Evolutionary conservation across 345 rosid genomes (phyloP).

Genomic region (Rhodamnia argentea): DNA sequence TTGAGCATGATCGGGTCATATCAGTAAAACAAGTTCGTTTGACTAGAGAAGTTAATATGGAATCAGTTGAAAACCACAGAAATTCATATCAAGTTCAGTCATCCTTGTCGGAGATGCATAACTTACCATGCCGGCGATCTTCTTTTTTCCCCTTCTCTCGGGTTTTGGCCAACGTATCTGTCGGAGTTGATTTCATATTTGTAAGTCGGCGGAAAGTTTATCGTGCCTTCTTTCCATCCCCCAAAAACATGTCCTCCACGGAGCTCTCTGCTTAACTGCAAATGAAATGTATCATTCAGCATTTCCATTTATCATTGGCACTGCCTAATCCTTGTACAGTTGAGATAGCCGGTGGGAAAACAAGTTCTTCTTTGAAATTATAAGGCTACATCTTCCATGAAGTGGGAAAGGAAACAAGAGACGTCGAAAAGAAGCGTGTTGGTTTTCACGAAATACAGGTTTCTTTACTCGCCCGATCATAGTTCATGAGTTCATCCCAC

Average conservation of each 20-base stretch:
- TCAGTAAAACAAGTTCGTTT: not conserved
- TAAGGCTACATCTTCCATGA: not conserved
- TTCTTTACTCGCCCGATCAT: constrained; percentile 55
- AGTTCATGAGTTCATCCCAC: constrained; percentile 73
- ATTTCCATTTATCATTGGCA: not conserved
- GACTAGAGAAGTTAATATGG: not conserved
- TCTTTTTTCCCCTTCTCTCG: constrained; percentile 78
- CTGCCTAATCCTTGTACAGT: not conserved
- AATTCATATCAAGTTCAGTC: not conserved
- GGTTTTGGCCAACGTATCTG: constrained; percentile 72
- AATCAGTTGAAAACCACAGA: not conserved
- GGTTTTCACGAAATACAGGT: not conserved
- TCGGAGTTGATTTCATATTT: constrained; percentile 84
- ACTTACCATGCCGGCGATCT: constrained; percentile 98
- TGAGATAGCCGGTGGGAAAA: not conserved
- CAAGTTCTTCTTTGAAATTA: not conserved
- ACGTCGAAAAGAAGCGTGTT: not conserved
- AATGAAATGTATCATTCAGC: not conserved
- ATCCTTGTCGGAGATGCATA: not conserved
- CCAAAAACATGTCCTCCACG: constrained; percentile 66
- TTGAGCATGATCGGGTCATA: not conserved
- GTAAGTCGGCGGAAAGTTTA: constrained; percentile 88
- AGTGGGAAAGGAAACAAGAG: not conserved
- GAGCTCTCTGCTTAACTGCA: constrained; percentile 73
- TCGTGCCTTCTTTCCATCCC: constrained; percentile 88